Base-by-base conservation (phyloP, 768 basidiomycete species). In the Boletellus ananiceps region DNA sequence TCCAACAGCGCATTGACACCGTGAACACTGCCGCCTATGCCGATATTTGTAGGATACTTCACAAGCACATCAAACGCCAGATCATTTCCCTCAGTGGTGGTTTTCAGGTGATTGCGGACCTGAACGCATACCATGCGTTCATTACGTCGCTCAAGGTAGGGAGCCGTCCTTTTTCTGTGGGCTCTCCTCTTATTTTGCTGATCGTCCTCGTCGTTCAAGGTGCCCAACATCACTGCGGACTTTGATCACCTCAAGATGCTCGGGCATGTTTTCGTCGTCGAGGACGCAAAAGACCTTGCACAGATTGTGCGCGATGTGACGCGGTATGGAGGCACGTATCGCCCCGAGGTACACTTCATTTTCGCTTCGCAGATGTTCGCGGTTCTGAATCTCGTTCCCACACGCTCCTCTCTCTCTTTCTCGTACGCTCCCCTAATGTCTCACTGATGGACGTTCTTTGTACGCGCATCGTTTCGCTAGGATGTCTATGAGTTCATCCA, bases 401-500 rank as follows among this genome's bases (percentile, higher is more conserved):
- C 33, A 12, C 15, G 0, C 11, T 13, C 4, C 21, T 3, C 25
- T 23, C 27, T 2, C 18, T 8, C 19, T 13, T 6, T 29, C 15
- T 19, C 7, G n/a, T 41, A 6, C 5, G 14, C 21, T 38, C 19
- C 18, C 18, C 19, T 38, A 16, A 21, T 18, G 36, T 12, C 13
- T 25, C 39, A 41, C 11, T 8, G 6, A 27, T 27, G 27, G n/a
- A 7, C 15, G 9, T 41, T 23, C 40, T 31, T 40, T 19, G 16
- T n/a, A 16, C 27, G 11, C 16, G 18, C 16, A 9, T 13, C 29
- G n/a, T 8, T 29, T 9, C 9, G 3, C 19, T 34, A 86, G 82
- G 95, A 97, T 63, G 77, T 97, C 44, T 97, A 97, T 65, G 95
- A 98, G 67, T 95, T 97, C 60, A 89, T 97, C 60, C 91, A 93